Base-by-base conservation (phyloP, 331 rosid species). In the Malus hybrid region DNA sequence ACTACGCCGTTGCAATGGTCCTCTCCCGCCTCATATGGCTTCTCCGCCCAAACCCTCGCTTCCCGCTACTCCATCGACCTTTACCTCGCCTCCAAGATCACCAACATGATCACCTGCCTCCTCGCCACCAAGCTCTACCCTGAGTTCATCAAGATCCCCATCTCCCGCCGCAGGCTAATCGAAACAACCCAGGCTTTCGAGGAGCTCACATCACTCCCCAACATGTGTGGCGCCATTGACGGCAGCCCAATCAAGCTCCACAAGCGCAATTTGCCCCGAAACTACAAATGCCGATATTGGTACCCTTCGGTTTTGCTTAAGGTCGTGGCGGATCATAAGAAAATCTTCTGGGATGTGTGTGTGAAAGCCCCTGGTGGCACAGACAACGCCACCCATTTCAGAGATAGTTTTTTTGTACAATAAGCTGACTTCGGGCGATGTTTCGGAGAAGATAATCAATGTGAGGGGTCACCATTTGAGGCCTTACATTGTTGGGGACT, bases 101-200 rank as follows among this genome's bases (percentile, higher is more conserved):
- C 98, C 72, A 93, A 93, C 86, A 91, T 93, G 97, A 92, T 90
- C 75, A 93, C 96, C 29, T 91, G 97, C 56, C 95, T 91, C 10
- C 85, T 93, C 4, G 95, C 97, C 10, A 93, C 98, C n/a, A 91
- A 90, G 78, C 92, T 93, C 59, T 93, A 90, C 81, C 91, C 90
- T 0, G 95, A 94, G 16, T 90, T 90, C 82, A 94, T 94, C 63
- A 88, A 91, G 74, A 88, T 94, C 69, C 97, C 96, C 0, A 96
- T 88, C 12, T 85, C 88, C 32, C 93, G 90, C 6, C 90, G 96
- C 59, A 78, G 97, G 5, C 84, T 91, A 11, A 54, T 85, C 5
- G 97, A 91, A 62, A 90, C 89, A 1, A 94, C 96, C 0, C 97
- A 90, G 55, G 85, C 95, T 14, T 91, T 94, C 28, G 95, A 94